Evolutionary conservation across 371 early-diverging fungal genomes (phyloP), one percentile per base, ranked within the genome.

Genomic region (Haplosporangium sp.): DNA sequence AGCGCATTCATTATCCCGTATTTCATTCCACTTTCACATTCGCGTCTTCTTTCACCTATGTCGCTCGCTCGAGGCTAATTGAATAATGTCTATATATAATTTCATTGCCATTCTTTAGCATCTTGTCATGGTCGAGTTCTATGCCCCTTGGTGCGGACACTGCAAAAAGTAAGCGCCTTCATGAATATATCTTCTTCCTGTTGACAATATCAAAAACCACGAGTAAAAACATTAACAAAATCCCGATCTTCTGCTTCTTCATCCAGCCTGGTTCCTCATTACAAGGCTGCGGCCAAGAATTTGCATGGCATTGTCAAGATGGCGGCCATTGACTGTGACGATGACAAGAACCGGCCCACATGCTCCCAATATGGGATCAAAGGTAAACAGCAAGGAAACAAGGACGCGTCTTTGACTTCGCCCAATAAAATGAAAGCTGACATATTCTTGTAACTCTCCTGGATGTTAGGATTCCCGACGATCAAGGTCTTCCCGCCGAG

Each of bases 91-190:
- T 53, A 36, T 59, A 36, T 59, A 18, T 59, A 45, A 18, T 47
- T 61, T 55, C 42, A 23, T 29, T 20, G 37, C 21, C 29, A 29
- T 29, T 29, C 29, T 29, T 12, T 82, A 94, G 87, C 90, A 94
- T 69, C 85, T 93, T 2, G 92, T 92, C 14, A 86, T 94, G 54
- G 93, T 94, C 13, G 95, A 95, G 79, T 96, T 96, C 81, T 95
- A 90, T 73, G 96, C 96, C 7, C 96, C 96, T 16, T 96, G 96
- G 95, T 96, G 97, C 76, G 95, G 96, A 13, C 95, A 96, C 82
- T 97, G 97, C 83, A 89, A 95, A 85, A 84, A 85, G 90, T 90
- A 86, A 23, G 66, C 48, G 29, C 29, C 29, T 29, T 29, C 29
- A 29, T 29, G 29, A 29, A 29, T 4, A 4, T 29, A n/a, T n/a